These are phyloP conservation scores for Quercus glauca DNA, from an alignment of 306 rosid species.

Conservation along the genomic window DNA sequence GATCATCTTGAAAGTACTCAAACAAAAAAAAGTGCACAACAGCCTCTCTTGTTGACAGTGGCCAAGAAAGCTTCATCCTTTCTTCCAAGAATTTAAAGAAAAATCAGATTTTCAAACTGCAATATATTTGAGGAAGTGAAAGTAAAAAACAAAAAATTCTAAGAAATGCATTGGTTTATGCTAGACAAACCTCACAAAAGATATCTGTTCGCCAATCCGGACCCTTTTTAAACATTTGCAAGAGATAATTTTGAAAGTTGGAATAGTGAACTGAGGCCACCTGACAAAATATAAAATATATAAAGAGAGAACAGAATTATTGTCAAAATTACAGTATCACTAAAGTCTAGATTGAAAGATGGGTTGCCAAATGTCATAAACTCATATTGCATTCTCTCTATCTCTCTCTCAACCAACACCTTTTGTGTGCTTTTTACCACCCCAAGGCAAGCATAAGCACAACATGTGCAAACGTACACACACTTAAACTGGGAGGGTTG, in stretches of 20 bases:
- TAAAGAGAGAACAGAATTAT: constrained; percentile 6
- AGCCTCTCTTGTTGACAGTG: constrained; percentile 86
- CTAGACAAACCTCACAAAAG: constrained; percentile 74
- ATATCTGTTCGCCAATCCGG: constrained; percentile 67
- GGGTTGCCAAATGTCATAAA: background rate
- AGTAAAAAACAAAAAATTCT: background rate
- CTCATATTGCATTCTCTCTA: background rate
- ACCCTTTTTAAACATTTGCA: constrained; percentile 65
- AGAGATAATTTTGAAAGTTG: constrained; percentile 64
- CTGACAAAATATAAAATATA: constrained; percentile 42
- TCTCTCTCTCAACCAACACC: no score
- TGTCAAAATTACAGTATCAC: background rate
- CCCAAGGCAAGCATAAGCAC: background rate
- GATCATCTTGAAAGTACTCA: constrained; percentile 85
- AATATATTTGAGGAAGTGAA: constrained; percentile 8
- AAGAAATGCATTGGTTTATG: constrained; percentile 1
- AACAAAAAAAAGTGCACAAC: constrained; percentile 71
- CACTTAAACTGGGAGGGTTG: background rate
- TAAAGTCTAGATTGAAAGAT: background rate
- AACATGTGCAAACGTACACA: background rate
- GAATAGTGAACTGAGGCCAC: constrained; percentile 86
- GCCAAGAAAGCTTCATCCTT: constrained; percentile 97
- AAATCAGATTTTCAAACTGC: constrained; percentile 35
- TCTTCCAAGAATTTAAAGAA: constrained; percentile 62
- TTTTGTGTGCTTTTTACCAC: background rate